Conservation (phyloP, 495 filamentous ascomycete species). For the Alectoria sarmentosa region DNA sequence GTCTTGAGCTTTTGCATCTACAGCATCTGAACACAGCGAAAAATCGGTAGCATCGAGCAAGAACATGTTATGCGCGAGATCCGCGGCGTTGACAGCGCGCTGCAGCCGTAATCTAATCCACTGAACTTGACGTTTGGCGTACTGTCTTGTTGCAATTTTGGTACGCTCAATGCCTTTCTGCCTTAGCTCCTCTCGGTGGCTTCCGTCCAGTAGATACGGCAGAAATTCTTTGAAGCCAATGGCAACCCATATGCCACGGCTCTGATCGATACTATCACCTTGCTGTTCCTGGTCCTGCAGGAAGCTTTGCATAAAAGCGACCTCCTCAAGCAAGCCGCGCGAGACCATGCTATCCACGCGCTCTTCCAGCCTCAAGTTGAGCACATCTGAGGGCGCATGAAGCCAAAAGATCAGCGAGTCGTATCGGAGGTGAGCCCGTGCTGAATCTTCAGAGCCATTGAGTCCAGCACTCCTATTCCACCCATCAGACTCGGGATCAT, state of each 20-base stretch:
- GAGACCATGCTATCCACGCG: constrained; percentile 80
- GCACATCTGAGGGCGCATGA: constrained; percentile 57
- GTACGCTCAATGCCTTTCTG: constrained; percentile 48
- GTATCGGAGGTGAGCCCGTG: constrained; percentile 37
- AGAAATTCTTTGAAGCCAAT: constrained; percentile 93
- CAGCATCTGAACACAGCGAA: constrained; percentile 45
- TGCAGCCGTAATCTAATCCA: constrained; percentile 85
- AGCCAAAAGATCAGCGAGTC: constrained; percentile 78
- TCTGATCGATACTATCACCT: constrained; percentile 55
- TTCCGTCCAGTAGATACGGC: constrained; percentile 52
- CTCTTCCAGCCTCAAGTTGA: constrained; percentile 61
- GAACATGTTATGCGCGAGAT: constrained; percentile 51
- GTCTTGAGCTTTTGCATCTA: constrained; percentile 56
- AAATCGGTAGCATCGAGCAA: constrained; percentile 68
- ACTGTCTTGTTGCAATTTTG: constrained; percentile 76
- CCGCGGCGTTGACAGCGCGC: constrained; percentile 48
- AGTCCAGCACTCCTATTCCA: background rate
- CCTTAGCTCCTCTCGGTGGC: constrained; percentile 35
- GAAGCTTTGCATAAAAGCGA: constrained; percentile 52
- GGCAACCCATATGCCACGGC: constrained; percentile 85
- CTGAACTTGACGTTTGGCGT: constrained; percentile 70
- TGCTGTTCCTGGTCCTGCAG: constrained; percentile 39
- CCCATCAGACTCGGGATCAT: background rate
- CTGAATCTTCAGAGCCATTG: constrained; percentile 6
- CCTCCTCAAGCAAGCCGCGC: constrained; percentile 65